phyloP scores from a whole-genome alignment of 345 rosid species.

The Eucalyptus rudis region DNA sequence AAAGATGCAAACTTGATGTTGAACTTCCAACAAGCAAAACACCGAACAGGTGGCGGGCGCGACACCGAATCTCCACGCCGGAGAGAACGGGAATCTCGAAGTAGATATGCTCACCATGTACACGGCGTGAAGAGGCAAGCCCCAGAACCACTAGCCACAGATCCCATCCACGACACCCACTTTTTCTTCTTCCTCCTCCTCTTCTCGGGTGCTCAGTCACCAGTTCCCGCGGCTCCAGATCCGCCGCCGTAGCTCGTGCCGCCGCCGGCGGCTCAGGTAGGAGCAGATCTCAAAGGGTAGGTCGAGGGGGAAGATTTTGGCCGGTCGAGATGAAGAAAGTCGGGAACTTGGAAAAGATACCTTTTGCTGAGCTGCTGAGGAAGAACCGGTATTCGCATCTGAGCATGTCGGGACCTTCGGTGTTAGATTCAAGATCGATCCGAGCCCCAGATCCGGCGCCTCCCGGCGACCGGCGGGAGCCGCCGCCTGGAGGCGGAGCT shows the following conservation, averaged over 20 bases:
- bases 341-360: neutral
- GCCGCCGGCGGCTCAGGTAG: neutral
- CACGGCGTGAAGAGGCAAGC: slow-evolving; percentile 54
- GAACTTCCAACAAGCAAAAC: neutral
- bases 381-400: neutral
- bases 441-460: neutral
- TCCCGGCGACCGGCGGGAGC: neutral
- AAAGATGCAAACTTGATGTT: neutral
- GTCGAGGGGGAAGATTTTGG: neutral
- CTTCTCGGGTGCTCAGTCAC: neutral
- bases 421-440: neutral
- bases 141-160: slow-evolving; percentile 24
- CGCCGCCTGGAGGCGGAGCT: neutral
- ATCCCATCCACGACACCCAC: neutral
- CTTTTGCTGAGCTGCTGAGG: neutral
- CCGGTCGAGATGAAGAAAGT: neutral
- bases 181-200: too few relatives aligned
- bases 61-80: neutral
- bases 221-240: neutral
- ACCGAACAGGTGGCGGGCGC: neutral
- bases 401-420: neutral
- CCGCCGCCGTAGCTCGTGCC: neutral
- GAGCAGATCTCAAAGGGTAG: neutral
- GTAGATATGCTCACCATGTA: slow-evolving; percentile 79
- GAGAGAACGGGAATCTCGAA: slow-evolving; percentile 64